Evolutionary conservation across 768 basidiomycete species (phyloP), one percentile per base, ranked within the genome.

Genomic region (Trametes sanguinea): DNA sequence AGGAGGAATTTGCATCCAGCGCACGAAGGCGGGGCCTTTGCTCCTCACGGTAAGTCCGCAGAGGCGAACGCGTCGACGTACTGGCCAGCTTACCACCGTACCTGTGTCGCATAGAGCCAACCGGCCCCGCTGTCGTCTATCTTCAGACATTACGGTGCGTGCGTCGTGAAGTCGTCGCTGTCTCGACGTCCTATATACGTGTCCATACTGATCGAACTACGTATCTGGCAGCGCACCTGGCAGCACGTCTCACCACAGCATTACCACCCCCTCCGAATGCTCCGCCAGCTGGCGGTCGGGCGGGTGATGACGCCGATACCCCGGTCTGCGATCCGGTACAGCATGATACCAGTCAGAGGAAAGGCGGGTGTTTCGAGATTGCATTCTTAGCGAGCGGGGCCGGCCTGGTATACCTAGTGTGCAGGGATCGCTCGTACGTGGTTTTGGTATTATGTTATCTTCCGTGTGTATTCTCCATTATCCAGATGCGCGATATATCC

Each of bases 131-230:
- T 68, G 6, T 66, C 67, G 2, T 66, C 62, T 22, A 62, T 68
- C n/a, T 68, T 68, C 60, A 59, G 57, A 43, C 67, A 68, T 17
- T 68, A 68, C n/a, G 65, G 67, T 68, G 32, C 42, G 62, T 43
- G 16, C n/a, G 4, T 4, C 6, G 4, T 22, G 22, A 22, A 14
- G 10, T 16, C 8, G 13, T 51, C 6, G 5, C 7, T 5, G 22
- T 47, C n/a, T 4, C 50, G 10, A 22, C n/a, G 43, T 27, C 10
- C 17, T 6, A 33, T 43, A 9, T 29, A 14, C 22, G n/a, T 6
- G n/a, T 32, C 16, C 33, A 6, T 7, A 39, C 39, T 39, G 39
- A 39, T 39, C 39, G 39, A 39, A 7, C 39, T 39, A 13, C 13
- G 13, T 39, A 8, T 3, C 33, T 7, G 42, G 3, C 33, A 68